Evolutionary conservation across 306 rosid genomes (phyloP).

Genomic region (Morella rubra): DNA sequence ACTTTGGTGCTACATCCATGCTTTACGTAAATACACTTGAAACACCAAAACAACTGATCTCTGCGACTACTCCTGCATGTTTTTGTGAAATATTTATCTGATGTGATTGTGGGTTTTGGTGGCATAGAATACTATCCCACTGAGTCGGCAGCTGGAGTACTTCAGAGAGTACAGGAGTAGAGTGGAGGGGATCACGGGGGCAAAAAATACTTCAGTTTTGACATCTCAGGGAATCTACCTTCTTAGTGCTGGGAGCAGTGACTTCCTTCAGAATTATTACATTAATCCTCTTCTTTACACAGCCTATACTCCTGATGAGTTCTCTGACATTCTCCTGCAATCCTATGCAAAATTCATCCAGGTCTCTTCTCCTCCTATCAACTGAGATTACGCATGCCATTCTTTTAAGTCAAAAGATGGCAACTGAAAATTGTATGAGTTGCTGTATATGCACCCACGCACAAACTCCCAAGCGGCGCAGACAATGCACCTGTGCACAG

Average conservation of each 20-base stretch:
- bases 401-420: background rate
- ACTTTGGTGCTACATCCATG: slow-evolving; percentile 46
- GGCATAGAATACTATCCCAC: slow-evolving; percentile 51
- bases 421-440: no score
- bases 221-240: slow-evolving; percentile 56
- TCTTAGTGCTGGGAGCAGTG: slow-evolving; percentile 55
- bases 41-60: background rate
- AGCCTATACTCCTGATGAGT: slow-evolving; percentile 44
- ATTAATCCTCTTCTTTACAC: slow-evolving; percentile 51
- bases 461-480: no score
- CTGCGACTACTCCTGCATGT: background rate
- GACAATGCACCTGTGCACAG: no score
- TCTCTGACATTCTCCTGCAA: slow-evolving; percentile 51
- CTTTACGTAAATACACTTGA: slow-evolving; percentile 40
- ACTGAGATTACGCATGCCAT: background rate
- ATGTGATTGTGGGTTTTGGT: slow-evolving; percentile 3
- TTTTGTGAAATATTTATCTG: background rate
- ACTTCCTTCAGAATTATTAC: slow-evolving; percentile 72
- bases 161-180: slow-evolving; percentile 56
- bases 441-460: no score
- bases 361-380: slow-evolving; percentile 30
- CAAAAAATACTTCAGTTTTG: slow-evolving; percentile 45
- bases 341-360: slow-evolving; percentile 46
- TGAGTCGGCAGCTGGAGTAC: slow-evolving; percentile 54
- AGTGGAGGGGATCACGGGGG: slow-evolving; percentile 46